Conservation (phyloP, 768 basidiomycete genomes). For the Suillus ampliporus region DNA sequence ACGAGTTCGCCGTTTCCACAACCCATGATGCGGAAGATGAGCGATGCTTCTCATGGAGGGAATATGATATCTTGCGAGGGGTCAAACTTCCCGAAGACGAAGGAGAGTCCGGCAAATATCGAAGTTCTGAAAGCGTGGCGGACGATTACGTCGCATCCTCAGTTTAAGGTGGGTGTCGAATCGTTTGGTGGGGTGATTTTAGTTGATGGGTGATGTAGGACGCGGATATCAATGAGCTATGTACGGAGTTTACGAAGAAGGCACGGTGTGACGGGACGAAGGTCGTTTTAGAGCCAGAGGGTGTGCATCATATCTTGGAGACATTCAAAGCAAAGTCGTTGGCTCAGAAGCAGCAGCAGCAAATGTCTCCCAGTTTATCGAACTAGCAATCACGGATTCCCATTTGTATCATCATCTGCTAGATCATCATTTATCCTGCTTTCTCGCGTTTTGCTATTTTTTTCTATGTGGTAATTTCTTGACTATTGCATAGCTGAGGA, state of each 20-base stretch:
- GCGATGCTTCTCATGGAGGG: slow-evolving; percentile 46
- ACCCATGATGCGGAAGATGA: slow-evolving; percentile 45
- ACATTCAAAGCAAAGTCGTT: slow-evolving; percentile 38
- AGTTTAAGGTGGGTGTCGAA: slow-evolving; percentile 66
- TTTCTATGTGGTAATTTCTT: slow-evolving; percentile 8
- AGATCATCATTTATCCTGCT: slow-evolving; percentile 6
- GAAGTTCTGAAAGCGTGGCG: slow-evolving; percentile 83
- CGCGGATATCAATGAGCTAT: slow-evolving; percentile 78
- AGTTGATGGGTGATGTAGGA: slow-evolving; percentile 49
- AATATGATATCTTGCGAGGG: slow-evolving; percentile 70
- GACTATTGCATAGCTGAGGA: slow-evolving; percentile 3
- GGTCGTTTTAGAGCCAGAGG: slow-evolving; percentile 69
- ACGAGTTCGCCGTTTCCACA: slow-evolving; percentile 31
- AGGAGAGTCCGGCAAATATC: slow-evolving; percentile 73
- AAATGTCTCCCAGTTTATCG: background rate
- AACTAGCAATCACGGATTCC: background rate
- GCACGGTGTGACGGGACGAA: slow-evolving; percentile 86
- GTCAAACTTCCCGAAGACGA: slow-evolving; percentile 69
- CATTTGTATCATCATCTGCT: slow-evolving; percentile 4
- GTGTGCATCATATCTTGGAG: slow-evolving; percentile 50
- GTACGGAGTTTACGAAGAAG: slow-evolving; percentile 79
- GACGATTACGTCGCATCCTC: slow-evolving; percentile 73
- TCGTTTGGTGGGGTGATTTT: slow-evolving; percentile 1
- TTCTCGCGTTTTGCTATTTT: background rate
- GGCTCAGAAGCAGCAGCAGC: slow-evolving; percentile 17